Conservation (phyloP, 441 rosid genomes). For the Corymbia citriodora region DNA sequence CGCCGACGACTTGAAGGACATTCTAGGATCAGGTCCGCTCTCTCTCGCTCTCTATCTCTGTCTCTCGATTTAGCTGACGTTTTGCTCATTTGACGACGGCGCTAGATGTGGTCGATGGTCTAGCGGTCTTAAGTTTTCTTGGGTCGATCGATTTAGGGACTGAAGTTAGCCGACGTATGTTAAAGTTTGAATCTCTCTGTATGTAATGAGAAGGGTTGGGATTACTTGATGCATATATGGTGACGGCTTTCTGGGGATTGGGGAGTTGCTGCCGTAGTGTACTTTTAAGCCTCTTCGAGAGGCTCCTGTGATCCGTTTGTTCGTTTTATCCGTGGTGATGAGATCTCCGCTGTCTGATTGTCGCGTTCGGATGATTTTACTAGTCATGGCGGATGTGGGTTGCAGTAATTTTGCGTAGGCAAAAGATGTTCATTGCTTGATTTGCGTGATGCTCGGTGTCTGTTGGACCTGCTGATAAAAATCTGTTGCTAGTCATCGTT, state of each 20-base stretch:
- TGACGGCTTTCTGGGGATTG: neutral
- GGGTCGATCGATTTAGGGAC: neutral
- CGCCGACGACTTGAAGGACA: conserved; percentile 1
- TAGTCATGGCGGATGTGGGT: neutral
- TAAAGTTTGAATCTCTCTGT: neutral
- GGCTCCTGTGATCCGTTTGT: neutral
- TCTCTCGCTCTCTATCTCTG: neutral
- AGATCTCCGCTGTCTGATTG: neutral
- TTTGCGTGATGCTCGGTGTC: neutral
- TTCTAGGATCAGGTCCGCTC: conserved; percentile 5
- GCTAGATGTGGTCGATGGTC: neutral
- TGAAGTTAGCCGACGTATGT: neutral
- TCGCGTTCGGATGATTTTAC: neutral
- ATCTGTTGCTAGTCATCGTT: neutral
- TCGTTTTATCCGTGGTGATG: neutral
- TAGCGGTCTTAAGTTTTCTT: neutral
- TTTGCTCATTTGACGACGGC: neutral
- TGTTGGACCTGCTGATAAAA: neutral
- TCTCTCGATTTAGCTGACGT: neutral
- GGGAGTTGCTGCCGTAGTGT: neutral
- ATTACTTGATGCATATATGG: neutral
- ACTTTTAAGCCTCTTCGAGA: neutral
- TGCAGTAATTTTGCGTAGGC: neutral
- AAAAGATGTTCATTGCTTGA: neutral
- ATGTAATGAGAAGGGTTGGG: neutral